Base-by-base conservation (phyloP, 2,329 filamentous ascomycete genomes). In the Xylariaceae sp. region DNA sequence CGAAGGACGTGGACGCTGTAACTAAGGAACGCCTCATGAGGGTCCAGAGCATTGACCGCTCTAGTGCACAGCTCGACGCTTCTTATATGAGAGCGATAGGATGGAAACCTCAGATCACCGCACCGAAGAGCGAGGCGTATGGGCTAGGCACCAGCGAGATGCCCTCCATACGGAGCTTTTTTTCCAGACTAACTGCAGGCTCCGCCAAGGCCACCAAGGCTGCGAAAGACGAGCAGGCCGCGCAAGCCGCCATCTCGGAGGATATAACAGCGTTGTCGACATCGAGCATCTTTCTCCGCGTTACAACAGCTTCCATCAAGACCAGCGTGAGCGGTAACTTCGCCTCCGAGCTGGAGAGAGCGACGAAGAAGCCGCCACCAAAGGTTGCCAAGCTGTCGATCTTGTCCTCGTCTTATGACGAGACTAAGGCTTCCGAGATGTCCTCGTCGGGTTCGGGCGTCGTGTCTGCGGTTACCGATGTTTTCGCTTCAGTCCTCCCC, bases 331-430 rank as follows among this genome's bases (percentile, higher is more conserved):
- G 76, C 14, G 66, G 75, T 19, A 77, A 72, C 27, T 88, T 97
- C 53, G 81, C 88, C 3, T 74, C 81, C 1, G 94, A 98, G 59
- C 75, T 98, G 9, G 88, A 97, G 65, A 79, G 94, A 45, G 92
- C 94, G 12, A 98, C 94, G 1, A 96, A 97, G 65, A 98, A 98
- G 57, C 87, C 89, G 3, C 92, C 94, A 1, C 92, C 92, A 1
- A 95, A 88, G 59, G 76, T 75, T 9, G 94, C 92, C 0, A 86
- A 81, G 36, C 76, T 98, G 17, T 84, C 90, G 5, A 85, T 97
- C 23, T 65, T 98, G 34, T 96, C 89, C 1, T 88, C 90, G 13
- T 94, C 90, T 0, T 94, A 90, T 57, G 87, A 94, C 52, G 88
- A 92, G 53, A 74, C 78, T 1, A 68, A 81, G 37, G 79, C 81